Base-by-base conservation (phyloP, 192 early-diverging fungal genomes). In the Linnemannia schmuckeri region DNA sequence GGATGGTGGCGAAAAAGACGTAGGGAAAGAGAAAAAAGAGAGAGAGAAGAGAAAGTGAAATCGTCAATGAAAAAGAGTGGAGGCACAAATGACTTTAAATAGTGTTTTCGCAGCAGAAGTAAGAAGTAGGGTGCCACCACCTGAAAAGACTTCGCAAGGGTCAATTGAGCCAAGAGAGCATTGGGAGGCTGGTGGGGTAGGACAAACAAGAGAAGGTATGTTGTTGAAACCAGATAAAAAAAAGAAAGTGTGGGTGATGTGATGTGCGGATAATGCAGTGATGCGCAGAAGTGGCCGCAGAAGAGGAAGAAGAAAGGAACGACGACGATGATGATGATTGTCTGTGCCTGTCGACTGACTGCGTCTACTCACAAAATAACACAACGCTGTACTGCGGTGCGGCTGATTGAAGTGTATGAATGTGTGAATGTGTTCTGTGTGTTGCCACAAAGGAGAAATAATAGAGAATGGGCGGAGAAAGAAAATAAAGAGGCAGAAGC, bases 361-460 rank as follows among this genome's bases (percentile, higher is more conserved):
- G 61, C 61, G 61, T 33, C 61, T 66, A 66, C 61, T 66, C 61
- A 66, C 61, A 66, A n/a, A n/a, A 55, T 24, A 57, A 52, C 20
- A 52, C 9, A 52, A 52, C 15, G 15, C 24, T 24, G 8, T 27
- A 66, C 61, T 66, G 61, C 61, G 61, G 61, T 37, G 37, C 37
- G 37, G 3, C 37, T 37, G 37, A 37, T 66, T 66, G n/a, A 15
- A 30, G 9, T 10, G 22, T 61, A 15, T 66, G 61, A 15, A 66
- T 33, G 27, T 27, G 0, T 27, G 57, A 10, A 30, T n/a, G 57
- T 12, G 37, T 37, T 37, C 37, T 66, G 61, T 13, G n/a, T 33
- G 61, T 66, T 66, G 61, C 61, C 61, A 33, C 61, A 66, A 66
- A 33, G 30, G 30, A 52, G 18, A 22, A 52, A 52, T 22, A 52